Percentiles rank a stretch among this genome's conserved stretches.
phyloP scores from a whole-genome alignment of 2,329 filamentous ascomycete species.

The Cordyceps farinosa region DNA sequence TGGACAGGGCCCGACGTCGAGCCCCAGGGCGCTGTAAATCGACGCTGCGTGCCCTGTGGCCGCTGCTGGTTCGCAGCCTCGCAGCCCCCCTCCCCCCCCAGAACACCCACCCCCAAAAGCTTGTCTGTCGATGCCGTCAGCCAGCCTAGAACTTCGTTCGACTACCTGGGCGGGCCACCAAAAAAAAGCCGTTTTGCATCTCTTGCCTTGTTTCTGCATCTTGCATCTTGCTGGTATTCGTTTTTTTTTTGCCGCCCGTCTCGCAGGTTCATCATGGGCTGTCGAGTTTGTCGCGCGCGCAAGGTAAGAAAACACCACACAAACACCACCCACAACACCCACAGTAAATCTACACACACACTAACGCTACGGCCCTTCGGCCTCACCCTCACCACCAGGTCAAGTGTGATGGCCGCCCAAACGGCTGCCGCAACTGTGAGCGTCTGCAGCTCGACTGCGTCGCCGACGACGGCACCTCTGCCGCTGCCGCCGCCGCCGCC shows the following conservation, averaged over 20 bases:
- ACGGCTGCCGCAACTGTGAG: slow-evolving; percentile 42
- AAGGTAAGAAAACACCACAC: slow-evolving; percentile 28
- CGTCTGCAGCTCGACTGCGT: slow-evolving; percentile 41
- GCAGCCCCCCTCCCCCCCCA: neutral
- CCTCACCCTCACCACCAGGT: slow-evolving; percentile 27
- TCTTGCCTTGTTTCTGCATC: neutral
- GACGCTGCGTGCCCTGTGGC: neutral
- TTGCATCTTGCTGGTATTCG: neutral
- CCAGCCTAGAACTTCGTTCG: neutral
- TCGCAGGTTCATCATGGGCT: slow-evolving; percentile 31
- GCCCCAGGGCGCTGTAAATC: neutral
- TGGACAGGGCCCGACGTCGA: neutral
- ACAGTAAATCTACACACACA: neutral
- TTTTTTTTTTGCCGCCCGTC: slow-evolving; percentile 3
- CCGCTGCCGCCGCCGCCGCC: slow-evolving; percentile 16
- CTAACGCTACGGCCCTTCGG: slow-evolving; percentile 10
- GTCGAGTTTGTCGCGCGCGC: slow-evolving; percentile 39
- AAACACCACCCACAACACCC: neutral
- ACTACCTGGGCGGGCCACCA: neutral
- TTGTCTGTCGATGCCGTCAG: slow-evolving; percentile 12
- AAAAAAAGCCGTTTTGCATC: slow-evolving; percentile 8
- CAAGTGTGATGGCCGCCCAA: slow-evolving; percentile 40
- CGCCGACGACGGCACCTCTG: slow-evolving; percentile 32
- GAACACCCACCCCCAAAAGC: neutral
- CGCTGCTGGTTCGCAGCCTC: neutral